phyloP scores from a whole-genome alignment of 2,329 filamentous ascomycete species.

The Fusarium sulawesiense region DNA sequence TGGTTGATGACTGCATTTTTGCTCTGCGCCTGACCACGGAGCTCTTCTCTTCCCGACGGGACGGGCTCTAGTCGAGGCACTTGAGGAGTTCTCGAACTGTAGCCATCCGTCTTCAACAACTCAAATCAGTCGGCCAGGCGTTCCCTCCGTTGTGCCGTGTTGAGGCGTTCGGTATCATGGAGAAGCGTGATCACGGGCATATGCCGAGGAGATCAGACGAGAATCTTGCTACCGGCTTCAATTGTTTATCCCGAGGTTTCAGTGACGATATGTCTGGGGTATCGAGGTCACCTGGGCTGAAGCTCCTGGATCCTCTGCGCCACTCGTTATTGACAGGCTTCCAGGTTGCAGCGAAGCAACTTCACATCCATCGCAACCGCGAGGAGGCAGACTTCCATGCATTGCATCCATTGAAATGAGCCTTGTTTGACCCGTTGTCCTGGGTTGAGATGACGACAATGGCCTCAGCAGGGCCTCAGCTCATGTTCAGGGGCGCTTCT shows the following conservation, averaged over 20 bases:
- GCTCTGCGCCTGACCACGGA: constrained; percentile 42
- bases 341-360: background rate
- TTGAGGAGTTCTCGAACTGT: constrained; percentile 11
- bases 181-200: constrained; percentile 40
- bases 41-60: constrained; percentile 28
- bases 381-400: constrained; percentile 9
- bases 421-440: constrained; percentile 24
- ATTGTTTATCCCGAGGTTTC: constrained; percentile 37
- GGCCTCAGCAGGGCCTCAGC: constrained; percentile 37
- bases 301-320: constrained; percentile 24
- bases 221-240: constrained; percentile 24
- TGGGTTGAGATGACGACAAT: constrained; percentile 18
- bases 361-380: background rate
- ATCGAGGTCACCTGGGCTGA: constrained; percentile 35
- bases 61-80: constrained; percentile 33
- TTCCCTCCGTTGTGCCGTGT: constrained; percentile 25
- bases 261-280: constrained; percentile 35
- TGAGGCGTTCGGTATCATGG: constrained; percentile 38
- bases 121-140: constrained; percentile 22
- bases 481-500: constrained; percentile 40
- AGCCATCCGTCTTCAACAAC: constrained; percentile 15
- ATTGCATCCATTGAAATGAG: constrained; percentile 14
- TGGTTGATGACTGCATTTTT: constrained; percentile 37
- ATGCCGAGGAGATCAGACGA: constrained; percentile 44
- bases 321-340: constrained; percentile 17